Percentiles rank a stretch among this genome's conserved stretches.
phyloP scores from a whole-genome alignment of 352 stramenopile species.

The Globisporangium iwayamae region DNA sequence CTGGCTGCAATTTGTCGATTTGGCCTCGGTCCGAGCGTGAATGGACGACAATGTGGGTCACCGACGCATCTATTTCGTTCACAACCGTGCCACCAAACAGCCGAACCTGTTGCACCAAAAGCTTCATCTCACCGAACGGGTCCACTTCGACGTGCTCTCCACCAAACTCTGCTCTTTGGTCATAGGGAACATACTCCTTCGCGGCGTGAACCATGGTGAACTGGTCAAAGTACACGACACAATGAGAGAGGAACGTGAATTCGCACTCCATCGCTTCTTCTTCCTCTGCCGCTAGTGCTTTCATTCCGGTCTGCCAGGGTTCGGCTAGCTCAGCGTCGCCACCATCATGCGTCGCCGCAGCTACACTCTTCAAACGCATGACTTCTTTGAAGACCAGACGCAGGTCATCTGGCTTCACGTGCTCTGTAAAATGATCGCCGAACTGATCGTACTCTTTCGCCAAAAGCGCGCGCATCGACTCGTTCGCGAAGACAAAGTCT shows the following conservation, averaged over 20 bases:
- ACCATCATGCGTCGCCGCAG: background rate
- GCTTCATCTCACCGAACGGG: constrained; percentile 35
- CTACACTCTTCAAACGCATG: background rate
- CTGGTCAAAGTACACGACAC: constrained; percentile 61
- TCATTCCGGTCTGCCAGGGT: constrained; percentile 51
- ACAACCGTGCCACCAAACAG: constrained; percentile 51
- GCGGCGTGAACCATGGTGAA: constrained; percentile 21
- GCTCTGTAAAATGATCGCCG: constrained; percentile 73
- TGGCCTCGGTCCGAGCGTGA: constrained; percentile 20
- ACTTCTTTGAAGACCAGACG: constrained; percentile 47
- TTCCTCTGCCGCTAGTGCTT: constrained; percentile 46
- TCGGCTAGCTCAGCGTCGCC: background rate
- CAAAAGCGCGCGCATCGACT: constrained; percentile 40
- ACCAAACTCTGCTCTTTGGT: background rate
- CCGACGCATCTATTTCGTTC: constrained; percentile 30
- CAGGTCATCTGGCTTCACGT: constrained; percentile 44
- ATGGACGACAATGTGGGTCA: constrained; percentile 65
- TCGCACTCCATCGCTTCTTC: constrained; percentile 62
- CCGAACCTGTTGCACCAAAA: constrained; percentile 55
- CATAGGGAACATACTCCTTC: background rate
- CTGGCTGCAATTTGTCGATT: constrained; percentile 37
- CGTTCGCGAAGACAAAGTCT: constrained; percentile 76
- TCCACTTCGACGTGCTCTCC: constrained; percentile 16
- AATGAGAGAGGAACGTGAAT: constrained; percentile 74
- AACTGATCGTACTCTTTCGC: constrained; percentile 71